Percentiles rank a stretch among this genome's conserved stretches.
Evolutionary conservation across 805 yeast species (phyloP).

Genomic region (Ogataea nakhonphanomensis): DNA sequence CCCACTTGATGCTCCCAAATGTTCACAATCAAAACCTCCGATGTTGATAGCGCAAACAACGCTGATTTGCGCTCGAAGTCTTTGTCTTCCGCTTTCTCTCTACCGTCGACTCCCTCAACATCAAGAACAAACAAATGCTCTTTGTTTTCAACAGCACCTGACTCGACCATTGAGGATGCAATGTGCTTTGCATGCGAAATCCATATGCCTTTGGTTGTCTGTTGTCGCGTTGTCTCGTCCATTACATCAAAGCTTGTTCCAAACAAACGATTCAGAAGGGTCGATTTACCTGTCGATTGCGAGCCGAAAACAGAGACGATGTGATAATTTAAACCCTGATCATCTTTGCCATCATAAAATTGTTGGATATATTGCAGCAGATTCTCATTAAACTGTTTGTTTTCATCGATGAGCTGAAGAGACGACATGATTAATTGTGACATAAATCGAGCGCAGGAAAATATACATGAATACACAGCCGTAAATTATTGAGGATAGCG

Average conservation of each 20-base stretch:
- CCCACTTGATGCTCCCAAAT: slow-evolving; percentile 98
- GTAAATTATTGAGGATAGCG: slow-evolving; percentile 3
- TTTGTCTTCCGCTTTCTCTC: slow-evolving; percentile 97
- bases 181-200: slow-evolving; percentile 53
- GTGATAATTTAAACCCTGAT: slow-evolving; percentile 73
- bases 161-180: slow-evolving; percentile 20
- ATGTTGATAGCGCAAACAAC: slow-evolving; percentile 85
- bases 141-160: slow-evolving; percentile 16
- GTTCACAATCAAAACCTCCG: slow-evolving; percentile 86
- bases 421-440: slow-evolving; percentile 29
- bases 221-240: slow-evolving; percentile 83
- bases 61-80: slow-evolving; percentile 98
- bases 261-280: slow-evolving; percentile 80
- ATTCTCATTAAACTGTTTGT: slow-evolving; percentile 46
- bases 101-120: slow-evolving; percentile 98
- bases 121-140: slow-evolving; percentile 73
- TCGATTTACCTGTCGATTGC: slow-evolving; percentile 95
- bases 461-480: slow-evolving; percentile 2
- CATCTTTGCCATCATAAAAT: slow-evolving; percentile 28
- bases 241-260: slow-evolving; percentile 88
- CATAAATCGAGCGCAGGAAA: slow-evolving; percentile 2
- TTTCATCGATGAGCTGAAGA: slow-evolving; percentile 61
- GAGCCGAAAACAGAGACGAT: slow-evolving; percentile 95
- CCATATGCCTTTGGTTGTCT: slow-evolving; percentile 88
- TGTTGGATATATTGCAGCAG: slow-evolving; percentile 31